These are phyloP conservation scores for Kalaharituber pfeilii DNA, from an alignment of 2,329 filamentous ascomycete species.

Conservation along the genomic window DNA sequence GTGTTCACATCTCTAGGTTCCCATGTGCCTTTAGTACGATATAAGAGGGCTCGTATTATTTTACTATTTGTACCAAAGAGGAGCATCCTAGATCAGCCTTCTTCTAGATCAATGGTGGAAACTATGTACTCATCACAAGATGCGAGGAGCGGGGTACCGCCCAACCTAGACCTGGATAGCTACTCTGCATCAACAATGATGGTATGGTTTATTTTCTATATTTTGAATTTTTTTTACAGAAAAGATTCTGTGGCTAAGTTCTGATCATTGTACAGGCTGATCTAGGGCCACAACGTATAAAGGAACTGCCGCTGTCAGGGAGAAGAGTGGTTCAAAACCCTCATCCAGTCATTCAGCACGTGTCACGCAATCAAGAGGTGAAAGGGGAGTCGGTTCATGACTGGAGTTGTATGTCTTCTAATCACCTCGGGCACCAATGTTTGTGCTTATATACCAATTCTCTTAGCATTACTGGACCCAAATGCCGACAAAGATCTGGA, in stretches of 20 bases:
- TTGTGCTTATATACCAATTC: too few relatives aligned
- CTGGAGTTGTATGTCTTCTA: background rate
- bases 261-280: slow-evolving; percentile 7
- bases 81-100: too few relatives aligned
- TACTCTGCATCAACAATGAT: slow-evolving; percentile 13
- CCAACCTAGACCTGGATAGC: slow-evolving; percentile 5
- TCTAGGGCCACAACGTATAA: slow-evolving; percentile 15
- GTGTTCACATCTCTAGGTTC: too few relatives aligned
- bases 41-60: too few relatives aligned
- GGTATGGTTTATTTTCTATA: slow-evolving; percentile 7
- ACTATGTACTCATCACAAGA: too few relatives aligned
- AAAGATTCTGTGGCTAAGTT: background rate
- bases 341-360: background rate
- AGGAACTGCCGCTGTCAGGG: slow-evolving; percentile 12
- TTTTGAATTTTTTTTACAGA: background rate
- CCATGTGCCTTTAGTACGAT: too few relatives aligned
- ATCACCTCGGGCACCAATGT: slow-evolving; percentile 1
- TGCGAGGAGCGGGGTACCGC: slow-evolving; percentile 2
- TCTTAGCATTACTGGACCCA: slow-evolving; percentile 11
- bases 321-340: background rate
- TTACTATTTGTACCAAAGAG: too few relatives aligned
- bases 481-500: slow-evolving; percentile 10
- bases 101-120: too few relatives aligned
- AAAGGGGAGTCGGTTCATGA: background rate
- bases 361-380: background rate